Evolutionary conservation across 179 eudicot genomes (phyloP).

Genomic region (Actinidia chinensis): DNA sequence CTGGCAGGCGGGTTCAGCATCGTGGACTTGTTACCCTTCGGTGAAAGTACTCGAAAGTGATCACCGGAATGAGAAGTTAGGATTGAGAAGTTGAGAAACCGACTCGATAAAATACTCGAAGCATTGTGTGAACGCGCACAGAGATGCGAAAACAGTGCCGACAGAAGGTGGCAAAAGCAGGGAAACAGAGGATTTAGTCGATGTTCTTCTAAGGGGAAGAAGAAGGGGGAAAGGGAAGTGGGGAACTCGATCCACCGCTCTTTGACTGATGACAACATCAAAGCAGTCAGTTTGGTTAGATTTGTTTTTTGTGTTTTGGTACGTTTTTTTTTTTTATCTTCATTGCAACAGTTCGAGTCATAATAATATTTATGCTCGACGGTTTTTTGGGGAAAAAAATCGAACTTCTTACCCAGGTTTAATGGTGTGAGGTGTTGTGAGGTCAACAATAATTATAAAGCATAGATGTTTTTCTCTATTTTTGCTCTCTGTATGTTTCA

Average conservation of each 20-base stretch:
- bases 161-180: background rate
- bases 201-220: background rate
- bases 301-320: background rate
- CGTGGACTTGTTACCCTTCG: conserved; percentile 14
- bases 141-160: background rate
- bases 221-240: too few species aligned
- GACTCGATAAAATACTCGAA: conserved; percentile 12
- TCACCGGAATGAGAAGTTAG: background rate
- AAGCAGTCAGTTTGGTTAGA: conserved; percentile 17
- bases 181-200: conserved; percentile 18
- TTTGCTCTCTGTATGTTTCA: too few species aligned
- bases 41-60: background rate
- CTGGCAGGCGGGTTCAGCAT: conserved; percentile 8
- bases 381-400: background rate
- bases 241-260: background rate
- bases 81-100: background rate
- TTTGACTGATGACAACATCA: conserved; percentile 14
- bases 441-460: too few species aligned
- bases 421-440: too few species aligned
- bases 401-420: too few species aligned
- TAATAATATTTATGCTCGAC: background rate
- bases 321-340: background rate
- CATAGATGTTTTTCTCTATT: too few species aligned
- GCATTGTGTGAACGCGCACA: conserved; percentile 7
- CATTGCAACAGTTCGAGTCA: too few species aligned